Conservation (phyloP, 83 land plant genomes). For the Picea abies region DNA sequence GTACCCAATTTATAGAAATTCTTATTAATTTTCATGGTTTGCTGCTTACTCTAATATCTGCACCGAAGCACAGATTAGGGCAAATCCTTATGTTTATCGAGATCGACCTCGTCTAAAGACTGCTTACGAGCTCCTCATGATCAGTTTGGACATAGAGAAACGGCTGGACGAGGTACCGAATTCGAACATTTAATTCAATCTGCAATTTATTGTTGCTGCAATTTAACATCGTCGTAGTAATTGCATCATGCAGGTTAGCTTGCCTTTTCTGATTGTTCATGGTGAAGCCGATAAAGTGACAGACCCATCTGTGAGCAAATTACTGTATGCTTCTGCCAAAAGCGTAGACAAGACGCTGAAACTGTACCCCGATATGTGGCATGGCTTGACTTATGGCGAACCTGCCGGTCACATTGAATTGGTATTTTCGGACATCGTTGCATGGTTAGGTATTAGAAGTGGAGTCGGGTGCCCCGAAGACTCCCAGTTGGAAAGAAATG, state of each 20-base stretch:
- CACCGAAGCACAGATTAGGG: constrained; percentile 60
- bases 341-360: constrained; percentile 59
- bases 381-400: constrained; percentile 40
- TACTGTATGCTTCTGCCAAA: not conserved
- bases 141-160: constrained; percentile 59
- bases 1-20: no score
- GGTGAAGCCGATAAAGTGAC: no score
- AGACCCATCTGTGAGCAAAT: no score
- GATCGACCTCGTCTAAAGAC: constrained; percentile 73
- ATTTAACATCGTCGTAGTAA: no score
- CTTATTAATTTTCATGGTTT: no score
- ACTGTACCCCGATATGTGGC: constrained; percentile 58
- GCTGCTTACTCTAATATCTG: no score
- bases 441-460: constrained; percentile 32
- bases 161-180: constrained; percentile 23
- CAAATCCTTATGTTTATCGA: constrained; percentile 70
- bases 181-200: no score
- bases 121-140: constrained; percentile 62
- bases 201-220: no score
- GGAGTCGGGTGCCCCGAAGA: no score
- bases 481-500: no score
- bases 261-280: no score
- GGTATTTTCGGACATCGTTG: constrained; percentile 48
- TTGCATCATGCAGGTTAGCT: no score
- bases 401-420: constrained; percentile 25